Conservation (phyloP, 108 stramenopile species). For the Nitzschia palea region DNA sequence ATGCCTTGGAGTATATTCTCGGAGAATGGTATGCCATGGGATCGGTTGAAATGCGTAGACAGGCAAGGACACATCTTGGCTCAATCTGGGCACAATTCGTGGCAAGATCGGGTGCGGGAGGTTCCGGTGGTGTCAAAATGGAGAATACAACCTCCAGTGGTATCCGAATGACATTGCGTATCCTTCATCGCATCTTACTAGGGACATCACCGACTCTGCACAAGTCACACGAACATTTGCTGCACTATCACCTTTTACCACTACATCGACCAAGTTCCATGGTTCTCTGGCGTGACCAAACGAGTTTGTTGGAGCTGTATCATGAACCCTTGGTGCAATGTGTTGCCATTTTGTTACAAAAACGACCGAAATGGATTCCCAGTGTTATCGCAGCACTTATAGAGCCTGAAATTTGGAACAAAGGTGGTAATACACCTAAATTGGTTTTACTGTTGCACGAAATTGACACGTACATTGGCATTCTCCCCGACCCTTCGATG, state of each 20-base stretch:
- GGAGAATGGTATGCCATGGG: conserved; percentile 32
- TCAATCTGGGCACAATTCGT: conserved; percentile 38
- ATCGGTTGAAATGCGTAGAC: conserved; percentile 22
- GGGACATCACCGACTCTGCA: conserved; percentile 29
- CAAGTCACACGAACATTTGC: conserved; percentile 43
- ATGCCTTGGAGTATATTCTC: conserved; percentile 33
- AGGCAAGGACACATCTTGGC: conserved; percentile 34
- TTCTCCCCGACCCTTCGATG: conserved; percentile 21
- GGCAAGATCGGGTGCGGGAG: conserved; percentile 17
- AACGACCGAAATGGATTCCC: conserved; percentile 40
- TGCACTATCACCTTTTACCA: conserved; percentile 67
- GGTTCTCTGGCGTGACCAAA: conserved; percentile 88
- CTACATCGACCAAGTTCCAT: conserved; percentile 78
- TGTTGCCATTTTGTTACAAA: conserved; percentile 57
- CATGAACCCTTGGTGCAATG: conserved; percentile 77
- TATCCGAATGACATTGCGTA: conserved; percentile 48
- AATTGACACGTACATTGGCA: conserved; percentile 71
- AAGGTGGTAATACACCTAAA: conserved; percentile 74
- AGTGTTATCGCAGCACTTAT: conserved; percentile 50
- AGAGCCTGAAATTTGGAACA: conserved; percentile 76
- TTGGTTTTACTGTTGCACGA: conserved; percentile 79
- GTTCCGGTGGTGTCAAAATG: conserved; percentile 20
- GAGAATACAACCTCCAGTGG: conserved; percentile 75
- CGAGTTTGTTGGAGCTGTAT: conserved; percentile 67
- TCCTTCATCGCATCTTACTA: conserved; percentile 55